These are phyloP conservation scores for Raddia distichophylla DNA, from an alignment of 176 grass and related monocot genomes.

Conservation along the genomic window DNA sequence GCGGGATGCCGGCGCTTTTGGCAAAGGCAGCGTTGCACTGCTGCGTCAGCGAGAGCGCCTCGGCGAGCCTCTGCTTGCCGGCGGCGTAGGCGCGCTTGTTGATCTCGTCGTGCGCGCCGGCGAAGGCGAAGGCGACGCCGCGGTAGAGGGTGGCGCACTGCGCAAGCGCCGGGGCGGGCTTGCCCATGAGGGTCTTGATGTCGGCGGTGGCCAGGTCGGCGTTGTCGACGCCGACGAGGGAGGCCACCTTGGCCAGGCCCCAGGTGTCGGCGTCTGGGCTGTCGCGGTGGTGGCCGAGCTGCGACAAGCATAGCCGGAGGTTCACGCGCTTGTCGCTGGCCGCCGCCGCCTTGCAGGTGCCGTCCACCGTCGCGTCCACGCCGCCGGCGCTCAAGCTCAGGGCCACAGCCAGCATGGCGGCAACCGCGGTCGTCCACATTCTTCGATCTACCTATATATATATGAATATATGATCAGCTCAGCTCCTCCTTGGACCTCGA, in stretches of 20 bases:
- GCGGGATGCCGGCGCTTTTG: background rate
- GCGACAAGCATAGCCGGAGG: background rate
- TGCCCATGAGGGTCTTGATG: background rate
- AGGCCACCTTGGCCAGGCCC: constrained; percentile 38
- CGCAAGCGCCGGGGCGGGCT: background rate
- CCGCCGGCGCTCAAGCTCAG: background rate
- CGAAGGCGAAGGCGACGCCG: background rate
- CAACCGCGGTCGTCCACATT: background rate
- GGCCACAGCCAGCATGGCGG: background rate
- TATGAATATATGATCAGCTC: too few relatives aligned
- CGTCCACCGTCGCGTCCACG: background rate
- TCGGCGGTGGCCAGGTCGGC: background rate
- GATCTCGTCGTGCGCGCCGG: background rate
- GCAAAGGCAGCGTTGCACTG: constrained; percentile 17
- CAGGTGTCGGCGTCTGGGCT: constrained; percentile 7
- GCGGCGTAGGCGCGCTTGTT: background rate
- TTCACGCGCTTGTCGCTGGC: constrained; percentile 6
- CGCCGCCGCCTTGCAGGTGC: constrained; percentile 22
- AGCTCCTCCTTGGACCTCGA: too few relatives aligned
- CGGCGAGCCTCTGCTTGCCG: background rate
- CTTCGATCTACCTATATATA: too few relatives aligned
- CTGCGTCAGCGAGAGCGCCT: background rate
- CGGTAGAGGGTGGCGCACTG: constrained; percentile 4
- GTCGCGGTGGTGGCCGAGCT: constrained; percentile 3
- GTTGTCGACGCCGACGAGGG: constrained; percentile 17